Base-by-base conservation (phyloP, 2,329 filamentous ascomycete species). In the Rhynchosporium secalis region DNA sequence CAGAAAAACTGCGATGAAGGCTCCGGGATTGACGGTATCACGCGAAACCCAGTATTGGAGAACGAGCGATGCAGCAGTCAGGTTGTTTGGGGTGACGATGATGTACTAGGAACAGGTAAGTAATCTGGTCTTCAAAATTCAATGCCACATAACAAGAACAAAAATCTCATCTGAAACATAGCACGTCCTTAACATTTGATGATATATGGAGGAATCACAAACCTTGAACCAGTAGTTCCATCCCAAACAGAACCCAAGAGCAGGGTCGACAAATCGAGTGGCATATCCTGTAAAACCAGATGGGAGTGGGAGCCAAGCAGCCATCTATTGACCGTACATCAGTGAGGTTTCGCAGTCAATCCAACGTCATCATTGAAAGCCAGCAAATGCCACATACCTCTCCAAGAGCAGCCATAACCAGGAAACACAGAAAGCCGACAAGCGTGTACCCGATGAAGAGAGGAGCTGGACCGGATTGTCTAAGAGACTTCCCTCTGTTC, bases 201-300 rank as follows among this genome's bases (percentile, higher is more conserved):
- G 28, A 43, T 28, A 13, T 36, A 20, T 8, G 31, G 13, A 47
- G 38, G 26, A 40, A 15, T 46, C 13, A 65, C 68, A 36, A 57
- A 69, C 64, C 63, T 70, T 70, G 62, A 69, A 72, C 65, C 66
- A 72, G 56, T 71, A 72, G 56, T 71, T 71, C 68, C 69, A 72
- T 29, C 69, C 70, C 12, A 94, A 81, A 61, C 88, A 84, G 74
- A 95, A 95, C 56, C 91, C 91, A 26, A 95, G 83, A 61, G 89
- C 89, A 60, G 89, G 89, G 70, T 95, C 90, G 70, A 86, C 89
- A 78, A 92, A 95, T 58, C 91, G 83, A 63, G 86, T 83, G 28
- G 91, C 90, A 72, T 93, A 95, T 70, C 88, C 89, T 65, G 89
- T 90, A 76, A 95, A 95, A 68, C 90, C 90, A 72, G 88, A 86